A percentile compares a stretch with the other conserved stretches of the same genome.
Evolutionary conservation across 164 flowering plant species (phyloP).

Genomic region (Kalanchoe fedtschenkoi): DNA sequence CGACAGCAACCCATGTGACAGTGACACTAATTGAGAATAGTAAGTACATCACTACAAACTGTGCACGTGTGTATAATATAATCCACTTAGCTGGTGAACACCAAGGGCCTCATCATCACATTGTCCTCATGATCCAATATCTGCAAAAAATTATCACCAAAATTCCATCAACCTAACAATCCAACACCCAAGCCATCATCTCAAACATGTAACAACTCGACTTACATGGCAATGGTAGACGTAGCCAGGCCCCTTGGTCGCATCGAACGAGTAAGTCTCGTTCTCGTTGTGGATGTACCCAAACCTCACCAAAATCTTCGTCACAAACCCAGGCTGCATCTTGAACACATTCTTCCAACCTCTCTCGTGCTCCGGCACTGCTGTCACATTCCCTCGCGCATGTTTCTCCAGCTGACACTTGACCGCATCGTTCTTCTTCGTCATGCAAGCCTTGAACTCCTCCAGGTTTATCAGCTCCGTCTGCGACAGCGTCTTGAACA

Average conservation of each 20-base stretch:
- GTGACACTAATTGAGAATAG: too few relatives aligned
- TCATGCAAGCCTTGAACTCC: conserved; percentile 55
- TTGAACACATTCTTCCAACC: conserved; percentile 95
- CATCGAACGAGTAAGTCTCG: conserved; percentile 59
- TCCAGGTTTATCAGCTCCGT: conserved; percentile 35
- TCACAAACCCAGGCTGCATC: conserved; percentile 65
- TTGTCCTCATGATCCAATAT: conserved; percentile 70
- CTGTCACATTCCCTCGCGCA: conserved; percentile 33
- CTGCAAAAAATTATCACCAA: conserved; percentile 17
- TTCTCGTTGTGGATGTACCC: conserved; percentile 45
- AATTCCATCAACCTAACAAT: neutral
- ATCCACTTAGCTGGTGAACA: conserved; percentile 26
- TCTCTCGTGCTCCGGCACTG: conserved; percentile 45
- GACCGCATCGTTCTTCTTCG: conserved; percentile 45
- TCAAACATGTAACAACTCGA: neutral
- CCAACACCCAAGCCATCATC: neutral
- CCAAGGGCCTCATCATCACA: conserved; percentile 63
- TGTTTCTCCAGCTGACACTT: conserved; percentile 44
- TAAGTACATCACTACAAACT: too few relatives aligned
- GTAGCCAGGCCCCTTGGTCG: conserved; percentile 75
- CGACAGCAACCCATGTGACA: too few relatives aligned
- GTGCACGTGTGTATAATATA: too few relatives aligned
- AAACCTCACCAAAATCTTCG: conserved; percentile 57
- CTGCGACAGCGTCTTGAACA: conserved; percentile 50
- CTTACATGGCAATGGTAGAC: conserved; percentile 94